A percentile compares a stretch with the other conserved stretches of the same genome.
Evolutionary conservation across 2,329 filamentous ascomycete species (phyloP).

Genomic region (Fusarium sp.): DNA sequence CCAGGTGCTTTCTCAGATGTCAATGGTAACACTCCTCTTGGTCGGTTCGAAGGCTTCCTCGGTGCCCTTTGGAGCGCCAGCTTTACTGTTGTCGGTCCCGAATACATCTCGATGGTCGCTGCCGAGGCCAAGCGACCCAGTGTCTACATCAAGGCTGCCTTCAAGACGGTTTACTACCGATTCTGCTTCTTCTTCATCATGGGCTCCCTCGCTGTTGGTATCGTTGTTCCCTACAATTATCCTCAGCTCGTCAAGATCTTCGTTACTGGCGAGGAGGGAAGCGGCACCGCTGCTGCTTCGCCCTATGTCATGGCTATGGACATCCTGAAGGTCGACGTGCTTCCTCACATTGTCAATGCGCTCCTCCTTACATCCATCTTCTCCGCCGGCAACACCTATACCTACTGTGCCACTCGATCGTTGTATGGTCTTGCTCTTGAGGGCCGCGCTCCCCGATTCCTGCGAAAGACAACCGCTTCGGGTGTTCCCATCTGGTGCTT

Average conservation of each 20-base stretch:
- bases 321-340: slow-evolving; percentile 60
- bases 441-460: slow-evolving; percentile 59
- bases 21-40: slow-evolving; percentile 67
- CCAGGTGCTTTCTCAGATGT: slow-evolving; percentile 55
- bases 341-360: slow-evolving; percentile 68
- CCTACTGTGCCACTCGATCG: slow-evolving; percentile 60
- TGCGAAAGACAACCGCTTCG: slow-evolving; percentile 66
- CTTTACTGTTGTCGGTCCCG: slow-evolving; percentile 72
- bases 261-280: slow-evolving; percentile 47
- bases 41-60: slow-evolving; percentile 76
- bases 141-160: slow-evolving; percentile 71
- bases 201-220: slow-evolving; percentile 72
- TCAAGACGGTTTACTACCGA: slow-evolving; percentile 78
- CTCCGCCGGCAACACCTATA: slow-evolving; percentile 61
- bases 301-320: slow-evolving; percentile 72
- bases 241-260: slow-evolving; percentile 61
- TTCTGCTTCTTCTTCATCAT: slow-evolving; percentile 77
- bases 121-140: slow-evolving; percentile 74
- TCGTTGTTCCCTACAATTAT: slow-evolving; percentile 73
- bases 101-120: slow-evolving; percentile 75
- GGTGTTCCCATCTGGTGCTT: slow-evolving; percentile 71
- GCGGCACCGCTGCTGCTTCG: slow-evolving; percentile 62
- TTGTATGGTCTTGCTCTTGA: slow-evolving; percentile 61
- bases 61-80: slow-evolving; percentile 71
- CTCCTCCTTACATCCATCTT: slow-evolving; percentile 55